A percentile compares a stretch with the other conserved stretches of the same genome.
phyloP scores from a whole-genome alignment of 371 early-diverging fungal genomes.

The Mycotypha africana region DNA sequence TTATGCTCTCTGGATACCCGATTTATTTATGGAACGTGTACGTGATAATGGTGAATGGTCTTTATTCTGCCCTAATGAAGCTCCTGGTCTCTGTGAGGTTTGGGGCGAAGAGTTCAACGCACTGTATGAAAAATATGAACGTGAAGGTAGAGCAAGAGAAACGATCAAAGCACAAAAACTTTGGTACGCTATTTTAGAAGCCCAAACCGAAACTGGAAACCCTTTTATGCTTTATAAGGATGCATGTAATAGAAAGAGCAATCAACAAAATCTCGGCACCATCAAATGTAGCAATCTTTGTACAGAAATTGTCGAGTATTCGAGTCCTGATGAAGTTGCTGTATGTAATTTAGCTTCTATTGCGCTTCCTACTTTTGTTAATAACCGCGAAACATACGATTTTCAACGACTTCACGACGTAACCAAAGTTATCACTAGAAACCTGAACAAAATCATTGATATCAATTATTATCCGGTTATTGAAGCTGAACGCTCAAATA shows the following conservation, averaged over 20 bases:
- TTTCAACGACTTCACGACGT: constrained; percentile 54
- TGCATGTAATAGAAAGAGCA: constrained; percentile 94
- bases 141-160: constrained; percentile 70
- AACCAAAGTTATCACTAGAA: constrained; percentile 81
- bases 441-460: constrained; percentile 97
- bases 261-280: constrained; percentile 97
- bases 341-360: constrained; percentile 98
- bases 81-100: constrained; percentile 78
- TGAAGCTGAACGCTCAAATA: constrained; percentile 85
- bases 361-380: constrained; percentile 90
- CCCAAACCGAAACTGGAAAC: constrained; percentile 96
- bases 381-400: constrained; percentile 42
- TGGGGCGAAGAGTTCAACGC: constrained; percentile 90
- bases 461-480: constrained; percentile 94
- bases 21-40: constrained; percentile 96
- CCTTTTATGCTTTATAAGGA: constrained; percentile 98
- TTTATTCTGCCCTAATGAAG: constrained; percentile 92
- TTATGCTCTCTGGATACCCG: constrained; percentile 94
- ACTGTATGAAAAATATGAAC: constrained; percentile 80
- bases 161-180: constrained; percentile 92
- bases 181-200: constrained; percentile 93
- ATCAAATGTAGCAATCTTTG: constrained; percentile 87
- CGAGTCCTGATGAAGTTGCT: constrained; percentile 93
- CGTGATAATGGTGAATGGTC: constrained; percentile 89
- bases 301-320: constrained; percentile 95